Base-by-base conservation (phyloP, 1,139 yeast genomes). In the Pichia sp. region DNA sequence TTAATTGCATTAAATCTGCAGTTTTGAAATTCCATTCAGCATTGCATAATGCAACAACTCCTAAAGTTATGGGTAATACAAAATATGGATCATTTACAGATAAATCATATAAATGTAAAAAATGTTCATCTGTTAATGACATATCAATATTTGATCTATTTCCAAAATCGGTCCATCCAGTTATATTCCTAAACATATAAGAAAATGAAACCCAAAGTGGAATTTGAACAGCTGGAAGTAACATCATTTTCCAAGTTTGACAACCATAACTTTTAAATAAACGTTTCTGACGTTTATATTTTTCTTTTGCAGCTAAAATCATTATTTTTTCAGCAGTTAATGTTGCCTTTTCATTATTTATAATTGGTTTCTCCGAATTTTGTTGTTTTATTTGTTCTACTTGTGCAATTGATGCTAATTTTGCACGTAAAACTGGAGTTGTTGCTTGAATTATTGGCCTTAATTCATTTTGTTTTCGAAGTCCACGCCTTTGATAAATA, bases 121-220 rank as follows among this genome's bases (percentile, higher is more conserved):
- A 52, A 0, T 84, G 84, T 57, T 81, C 89, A 1, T 59, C 61
- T 35, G 72, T 68, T 43, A 84, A 65, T 0, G 73, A 62, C 26
- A 75, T 69, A 54, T 82, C 90, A 29, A 82, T 55, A 27, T 38
- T 43, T 4, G 45, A 33, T 0, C 83, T 78, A 40, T 66, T 68
- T 32, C 71, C 68, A 39, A 73, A 74, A 66, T 76, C 71, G 20
- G 46, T 59, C 86, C 89, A 82, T 0, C 92, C 94, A 40, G 89
- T 80, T 55, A 87, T 67, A 43, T 82, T 77, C 52, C 97, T 72
- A 58, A 89, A 76, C 1, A 90, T 81, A 55, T 82, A 68, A 9
- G 94, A 82, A 73, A 87, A 71, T 2, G 82, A 70, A 4, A 87
- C 71, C 95, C 96, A 90, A n/a, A 89, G 63, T 0, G 97, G 97